phyloP scores from a whole-genome alignment of 352 stramenopile species.

The Elongisporangium prolatum region DNA sequence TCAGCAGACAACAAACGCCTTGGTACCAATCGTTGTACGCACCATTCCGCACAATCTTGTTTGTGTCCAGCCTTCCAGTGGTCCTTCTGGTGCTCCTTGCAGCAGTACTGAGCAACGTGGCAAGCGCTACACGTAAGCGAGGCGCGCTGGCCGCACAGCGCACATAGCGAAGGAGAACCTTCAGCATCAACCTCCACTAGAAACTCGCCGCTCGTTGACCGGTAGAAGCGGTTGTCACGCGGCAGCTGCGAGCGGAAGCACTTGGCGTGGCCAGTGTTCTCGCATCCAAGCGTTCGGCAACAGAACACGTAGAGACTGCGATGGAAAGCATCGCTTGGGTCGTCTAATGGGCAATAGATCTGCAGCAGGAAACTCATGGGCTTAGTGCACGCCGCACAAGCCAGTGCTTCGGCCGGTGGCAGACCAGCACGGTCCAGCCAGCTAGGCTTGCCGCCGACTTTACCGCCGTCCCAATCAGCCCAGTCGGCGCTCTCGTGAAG shows the following conservation, averaged over 20 bases:
- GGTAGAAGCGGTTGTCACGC: conserved; percentile 88
- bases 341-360: conserved; percentile 92
- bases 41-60: conserved; percentile 53
- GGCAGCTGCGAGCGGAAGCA: conserved; percentile 87
- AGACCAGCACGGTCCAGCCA: conserved; percentile 64
- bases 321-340: conserved; percentile 88
- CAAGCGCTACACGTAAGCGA: conserved; percentile 68
- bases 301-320: conserved; percentile 92
- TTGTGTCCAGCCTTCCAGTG: conserved; percentile 75
- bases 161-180: conserved; percentile 25
- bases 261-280: conserved; percentile 51
- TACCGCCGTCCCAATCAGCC: conserved; percentile 91
- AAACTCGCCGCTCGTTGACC: conserved; percentile 32
- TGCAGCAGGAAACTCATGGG: conserved; percentile 84
- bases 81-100: conserved; percentile 74
- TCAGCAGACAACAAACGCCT: background rate
- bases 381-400: conserved; percentile 39
- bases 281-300: conserved; percentile 70
- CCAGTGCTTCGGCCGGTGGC: conserved; percentile 36
- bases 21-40: conserved; percentile 2
- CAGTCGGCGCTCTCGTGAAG: conserved; percentile 62
- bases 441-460: conserved; percentile 82
- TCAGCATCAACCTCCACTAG: conserved; percentile 9
- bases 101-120: conserved; percentile 75
- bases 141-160: conserved; percentile 56